A percentile compares a stretch with the other conserved stretches of the same genome.
These are phyloP conservation scores for Clitopilus hobsonii DNA, from an alignment of 768 basidiomycete species.

Conservation along the genomic window DNA sequence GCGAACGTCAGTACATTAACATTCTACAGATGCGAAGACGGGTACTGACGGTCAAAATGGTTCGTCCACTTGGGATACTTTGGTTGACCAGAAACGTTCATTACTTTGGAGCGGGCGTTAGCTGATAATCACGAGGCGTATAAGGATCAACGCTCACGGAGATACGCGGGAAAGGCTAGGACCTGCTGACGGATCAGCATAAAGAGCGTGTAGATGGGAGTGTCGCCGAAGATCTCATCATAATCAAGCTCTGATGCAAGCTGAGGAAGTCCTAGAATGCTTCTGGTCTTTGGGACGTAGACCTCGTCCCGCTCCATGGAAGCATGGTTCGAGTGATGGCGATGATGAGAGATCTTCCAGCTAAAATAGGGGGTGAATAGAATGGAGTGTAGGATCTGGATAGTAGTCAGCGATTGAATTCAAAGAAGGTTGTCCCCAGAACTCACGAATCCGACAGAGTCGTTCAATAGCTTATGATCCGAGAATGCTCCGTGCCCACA, in stretches of 20 bases:
- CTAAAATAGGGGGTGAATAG: slow-evolving; percentile 52
- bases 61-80: slow-evolving; percentile 60
- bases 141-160: slow-evolving; percentile 34
- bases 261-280: slow-evolving; percentile 47
- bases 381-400: slow-evolving; percentile 38
- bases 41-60: slow-evolving; percentile 59
- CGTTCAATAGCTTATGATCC: slow-evolving; percentile 40
- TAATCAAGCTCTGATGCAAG: slow-evolving; percentile 36
- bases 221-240: slow-evolving; percentile 55
- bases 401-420: background rate
- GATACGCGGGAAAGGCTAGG: slow-evolving; percentile 58
- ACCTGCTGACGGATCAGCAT: slow-evolving; percentile 54
- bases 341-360: slow-evolving; percentile 52
- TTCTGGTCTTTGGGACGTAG: slow-evolving; percentile 58
- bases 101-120: slow-evolving; percentile 32
- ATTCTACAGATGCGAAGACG: background rate
- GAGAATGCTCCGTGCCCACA: slow-evolving; percentile 58
- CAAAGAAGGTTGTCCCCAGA: background rate
- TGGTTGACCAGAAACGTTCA: slow-evolving; percentile 60
- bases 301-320: slow-evolving; percentile 54
- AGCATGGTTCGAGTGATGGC: slow-evolving; percentile 46
- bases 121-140: background rate
- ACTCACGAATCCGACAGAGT: slow-evolving; percentile 47
- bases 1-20: background rate
- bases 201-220: slow-evolving; percentile 54